Percentiles rank a stretch among this genome's conserved stretches.
Conservation (phyloP, 768 basidiomycete genomes). For the Mycena capillaripes region DNA sequence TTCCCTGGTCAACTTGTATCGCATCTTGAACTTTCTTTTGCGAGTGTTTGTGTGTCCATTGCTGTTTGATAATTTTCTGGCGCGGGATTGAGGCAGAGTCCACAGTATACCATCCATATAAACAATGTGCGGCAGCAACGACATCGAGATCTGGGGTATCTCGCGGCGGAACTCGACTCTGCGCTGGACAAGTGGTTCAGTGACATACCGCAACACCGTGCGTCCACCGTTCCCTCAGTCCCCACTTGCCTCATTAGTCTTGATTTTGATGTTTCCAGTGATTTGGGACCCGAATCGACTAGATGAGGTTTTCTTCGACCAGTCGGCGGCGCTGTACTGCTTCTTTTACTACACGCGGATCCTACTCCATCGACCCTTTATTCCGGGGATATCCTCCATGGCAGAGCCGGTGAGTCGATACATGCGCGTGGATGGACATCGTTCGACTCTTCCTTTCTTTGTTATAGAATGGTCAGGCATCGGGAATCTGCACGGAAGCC, state of each 20-base stretch:
- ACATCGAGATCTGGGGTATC: neutral
- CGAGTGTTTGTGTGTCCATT: neutral
- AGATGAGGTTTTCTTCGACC: constrained; percentile 6
- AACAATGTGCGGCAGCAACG: neutral
- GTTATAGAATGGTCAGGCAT: neutral
- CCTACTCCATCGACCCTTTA: constrained; percentile 11
- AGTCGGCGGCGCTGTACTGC: constrained; percentile 19
- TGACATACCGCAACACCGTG: constrained; percentile 12
- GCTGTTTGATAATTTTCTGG: too few relatives aligned
- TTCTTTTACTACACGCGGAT: constrained; percentile 16
- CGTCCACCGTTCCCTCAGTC: neutral
- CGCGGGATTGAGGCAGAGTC: too few relatives aligned
- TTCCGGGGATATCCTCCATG: neutral
- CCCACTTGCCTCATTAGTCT: neutral
- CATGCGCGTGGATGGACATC: neutral
- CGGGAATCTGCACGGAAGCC: constrained; percentile 15
- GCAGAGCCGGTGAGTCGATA: neutral
- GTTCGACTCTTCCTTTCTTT: too few relatives aligned
- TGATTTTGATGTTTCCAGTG: neutral
- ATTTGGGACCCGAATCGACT: constrained; percentile 1
- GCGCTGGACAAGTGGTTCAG: neutral
- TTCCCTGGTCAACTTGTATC: constrained; percentile 1
- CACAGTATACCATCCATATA: neutral
- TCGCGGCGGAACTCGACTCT: neutral
- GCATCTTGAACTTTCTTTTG: neutral